Evolutionary conservation across 1,139 yeast species (phyloP).

Genomic region (Entelexis paramagnoliae): DNA sequence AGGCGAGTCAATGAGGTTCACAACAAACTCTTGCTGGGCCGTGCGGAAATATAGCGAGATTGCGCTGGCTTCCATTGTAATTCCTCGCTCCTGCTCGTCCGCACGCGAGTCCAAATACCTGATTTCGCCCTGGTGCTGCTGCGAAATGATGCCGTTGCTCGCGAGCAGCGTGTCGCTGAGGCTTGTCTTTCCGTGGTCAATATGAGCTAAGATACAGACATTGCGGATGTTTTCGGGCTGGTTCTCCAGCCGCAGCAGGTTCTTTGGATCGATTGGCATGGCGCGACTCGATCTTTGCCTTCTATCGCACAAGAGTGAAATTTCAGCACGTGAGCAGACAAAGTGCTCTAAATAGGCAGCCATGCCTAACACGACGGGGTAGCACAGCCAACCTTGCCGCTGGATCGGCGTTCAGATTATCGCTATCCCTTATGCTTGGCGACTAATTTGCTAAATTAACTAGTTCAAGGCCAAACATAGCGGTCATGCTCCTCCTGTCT

Average conservation of each 20-base stretch:
- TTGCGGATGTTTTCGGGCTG: slow-evolving; percentile 66
- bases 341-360: neutral
- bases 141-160: slow-evolving; percentile 92
- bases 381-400: no score
- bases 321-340: slow-evolving; percentile 6
- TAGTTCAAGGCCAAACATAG: no score
- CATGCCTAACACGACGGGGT: neutral
- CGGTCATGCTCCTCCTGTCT: no score
- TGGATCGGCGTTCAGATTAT: no score
- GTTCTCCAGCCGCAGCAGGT: slow-evolving; percentile 41
- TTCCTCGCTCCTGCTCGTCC: slow-evolving; percentile 92
- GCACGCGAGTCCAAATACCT: slow-evolving; percentile 87
- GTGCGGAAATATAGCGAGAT: slow-evolving; percentile 74
- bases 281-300: neutral
- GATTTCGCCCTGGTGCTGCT: slow-evolving; percentile 88
- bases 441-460: no score
- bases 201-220: slow-evolving; percentile 94
- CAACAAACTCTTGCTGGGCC: slow-evolving; percentile 49
- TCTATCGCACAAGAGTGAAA: neutral
- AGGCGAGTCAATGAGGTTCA: slow-evolving; percentile 93
- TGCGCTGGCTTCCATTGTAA: slow-evolving; percentile 93
- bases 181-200: slow-evolving; percentile 97
- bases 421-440: no score
- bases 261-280: slow-evolving; percentile 23
- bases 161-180: slow-evolving; percentile 86